phyloP scores from a whole-genome alignment of 345 rosid species.

The Euphorbia peplus region DNA sequence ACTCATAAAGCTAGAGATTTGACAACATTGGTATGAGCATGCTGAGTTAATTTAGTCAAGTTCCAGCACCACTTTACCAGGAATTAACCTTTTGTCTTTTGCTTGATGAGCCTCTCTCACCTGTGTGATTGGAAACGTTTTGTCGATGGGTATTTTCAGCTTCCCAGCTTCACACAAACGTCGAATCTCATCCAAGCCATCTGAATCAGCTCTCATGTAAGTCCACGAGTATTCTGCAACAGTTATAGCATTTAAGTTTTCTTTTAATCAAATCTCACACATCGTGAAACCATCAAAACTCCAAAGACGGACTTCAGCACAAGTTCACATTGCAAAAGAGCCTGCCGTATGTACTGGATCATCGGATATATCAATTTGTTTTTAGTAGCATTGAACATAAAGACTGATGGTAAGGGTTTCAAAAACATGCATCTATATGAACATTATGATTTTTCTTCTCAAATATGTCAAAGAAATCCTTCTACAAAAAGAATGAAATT shows the following conservation, averaged over 20 bases:
- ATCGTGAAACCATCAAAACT: not conserved
- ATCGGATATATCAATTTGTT: not conserved
- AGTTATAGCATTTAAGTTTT: not conserved
- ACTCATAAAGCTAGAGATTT: not conserved
- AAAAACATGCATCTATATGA: not conserved
- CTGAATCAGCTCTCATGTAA: constrained; percentile 90
- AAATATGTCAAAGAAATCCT: not conserved
- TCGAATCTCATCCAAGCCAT: constrained; percentile 73
- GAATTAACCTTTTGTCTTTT: constrained; percentile 60
- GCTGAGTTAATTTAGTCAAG: constrained; percentile 36
- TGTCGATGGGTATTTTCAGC: constrained; percentile 77
- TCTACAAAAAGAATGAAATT: not conserved
- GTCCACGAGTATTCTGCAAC: constrained; percentile 77
- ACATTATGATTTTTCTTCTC: not conserved
- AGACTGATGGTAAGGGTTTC: not conserved
- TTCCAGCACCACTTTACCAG: constrained; percentile 87
- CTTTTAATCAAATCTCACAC: not conserved
- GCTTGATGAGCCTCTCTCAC: constrained; percentile 87
- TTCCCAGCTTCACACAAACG: constrained; percentile 68
- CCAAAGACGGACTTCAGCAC: not conserved
- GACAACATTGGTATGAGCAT: not conserved
- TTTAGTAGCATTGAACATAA: not conserved
- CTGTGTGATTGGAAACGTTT: constrained; percentile 65
- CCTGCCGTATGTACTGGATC: not conserved
- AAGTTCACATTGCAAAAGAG: not conserved